These are phyloP conservation scores for Eucommia ulmoides DNA, from an alignment of 257 asterid genomes.

Conservation along the genomic window DNA sequence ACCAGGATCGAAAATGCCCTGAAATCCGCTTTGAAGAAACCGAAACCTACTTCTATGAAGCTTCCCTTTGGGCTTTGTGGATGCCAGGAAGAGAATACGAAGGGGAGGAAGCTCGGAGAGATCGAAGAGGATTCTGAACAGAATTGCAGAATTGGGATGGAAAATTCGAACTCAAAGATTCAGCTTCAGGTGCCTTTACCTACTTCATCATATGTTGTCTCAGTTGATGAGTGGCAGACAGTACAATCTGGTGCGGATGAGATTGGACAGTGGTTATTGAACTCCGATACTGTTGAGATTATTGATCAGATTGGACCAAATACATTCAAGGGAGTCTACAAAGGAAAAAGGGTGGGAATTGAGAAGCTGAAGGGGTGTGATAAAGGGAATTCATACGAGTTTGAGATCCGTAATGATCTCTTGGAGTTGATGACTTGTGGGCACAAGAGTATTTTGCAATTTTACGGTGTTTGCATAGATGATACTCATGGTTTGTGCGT, in stretches of 20 bases:
- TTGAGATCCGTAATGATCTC: slow-evolving; percentile 63
- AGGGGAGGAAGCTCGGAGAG: slow-evolving; percentile 54
- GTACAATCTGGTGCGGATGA: slow-evolving; percentile 55
- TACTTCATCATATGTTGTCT: slow-evolving; percentile 41
- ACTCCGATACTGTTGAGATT: slow-evolving; percentile 52
- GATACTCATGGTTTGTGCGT: slow-evolving; percentile 82
- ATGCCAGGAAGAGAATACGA: slow-evolving; percentile 72
- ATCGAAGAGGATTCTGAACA: slow-evolving; percentile 60
- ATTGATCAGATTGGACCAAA: slow-evolving; percentile 58
- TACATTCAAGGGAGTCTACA: slow-evolving; percentile 65
- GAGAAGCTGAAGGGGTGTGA: slow-evolving; percentile 97
- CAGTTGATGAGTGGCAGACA: slow-evolving; percentile 97
- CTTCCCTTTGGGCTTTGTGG: slow-evolving; percentile 94
- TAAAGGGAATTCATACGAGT: slow-evolving; percentile 79
- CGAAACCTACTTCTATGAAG: slow-evolving; percentile 64
- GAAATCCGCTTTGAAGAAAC: slow-evolving; percentile 61
- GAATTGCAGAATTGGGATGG: slow-evolving; percentile 44
- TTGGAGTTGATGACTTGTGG: slow-evolving; percentile 93
- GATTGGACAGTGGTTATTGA: slow-evolving; percentile 68
- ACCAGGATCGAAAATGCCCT: slow-evolving; percentile 72
- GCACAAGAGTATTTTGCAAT: slow-evolving; percentile 68
- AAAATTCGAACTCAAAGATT: slow-evolving; percentile 31
- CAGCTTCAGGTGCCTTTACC: slow-evolving; percentile 60
- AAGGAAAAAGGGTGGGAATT: slow-evolving; percentile 63
- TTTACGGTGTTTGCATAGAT: slow-evolving; percentile 68